Percentiles rank a stretch among this genome's conserved stretches.
Conservation (phyloP, 2,329 filamentous ascomycete genomes). For the Colletotrichum ledebouriae region DNA sequence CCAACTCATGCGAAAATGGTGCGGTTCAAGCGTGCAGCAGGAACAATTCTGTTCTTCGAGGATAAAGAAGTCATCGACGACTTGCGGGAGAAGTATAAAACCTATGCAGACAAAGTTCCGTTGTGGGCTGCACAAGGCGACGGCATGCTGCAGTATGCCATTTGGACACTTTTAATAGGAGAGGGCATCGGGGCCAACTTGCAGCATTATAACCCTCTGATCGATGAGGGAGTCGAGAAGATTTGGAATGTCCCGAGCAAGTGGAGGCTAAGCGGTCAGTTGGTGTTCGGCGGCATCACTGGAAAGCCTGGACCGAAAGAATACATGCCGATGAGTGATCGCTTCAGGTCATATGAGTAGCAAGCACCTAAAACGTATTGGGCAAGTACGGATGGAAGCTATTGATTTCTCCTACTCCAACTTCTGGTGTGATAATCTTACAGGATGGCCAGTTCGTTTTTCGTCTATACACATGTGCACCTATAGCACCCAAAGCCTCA, state of each 20-base stretch:
- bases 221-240: constrained; percentile 77
- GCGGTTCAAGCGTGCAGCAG: constrained; percentile 79
- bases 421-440: too few relatives aligned
- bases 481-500: too few relatives aligned
- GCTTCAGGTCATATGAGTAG: constrained; percentile 69
- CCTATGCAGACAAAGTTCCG: constrained; percentile 85
- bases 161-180: constrained; percentile 86
- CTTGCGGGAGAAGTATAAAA: constrained; percentile 76
- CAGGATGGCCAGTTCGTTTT: too few relatives aligned
- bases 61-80: constrained; percentile 76
- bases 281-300: constrained; percentile 82
- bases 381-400: too few relatives aligned
- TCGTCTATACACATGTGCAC: too few relatives aligned
- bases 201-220: constrained; percentile 92
- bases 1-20: constrained; percentile 59
- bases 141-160: constrained; percentile 84
- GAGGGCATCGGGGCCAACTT: constrained; percentile 90
- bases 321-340: constrained; percentile 74
- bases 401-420: too few relatives aligned
- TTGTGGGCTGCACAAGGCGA: constrained; percentile 81
- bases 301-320: constrained; percentile 72
- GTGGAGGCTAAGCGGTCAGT: constrained; percentile 85
- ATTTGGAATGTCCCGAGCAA: constrained; percentile 79
- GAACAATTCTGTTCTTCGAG: constrained; percentile 90
- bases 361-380: neutral